phyloP scores from a whole-genome alignment of 331 rosid genomes.

The Cydonia oblonga region DNA sequence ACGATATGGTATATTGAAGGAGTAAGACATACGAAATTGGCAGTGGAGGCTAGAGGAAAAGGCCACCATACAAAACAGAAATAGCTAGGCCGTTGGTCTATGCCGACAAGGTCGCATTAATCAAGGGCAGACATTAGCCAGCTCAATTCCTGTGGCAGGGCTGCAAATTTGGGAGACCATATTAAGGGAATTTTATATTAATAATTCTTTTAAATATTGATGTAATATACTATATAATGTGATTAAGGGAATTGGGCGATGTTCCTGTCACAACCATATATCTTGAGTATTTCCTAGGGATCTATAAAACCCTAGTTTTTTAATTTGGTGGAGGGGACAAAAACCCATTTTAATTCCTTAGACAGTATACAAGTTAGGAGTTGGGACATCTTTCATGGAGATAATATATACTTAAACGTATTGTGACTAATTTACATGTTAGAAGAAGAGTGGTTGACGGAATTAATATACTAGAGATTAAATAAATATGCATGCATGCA shows the following conservation, averaged over 20 bases:
- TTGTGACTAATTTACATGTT: neutral
- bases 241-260: neutral
- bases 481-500: neutral
- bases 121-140: constrained; percentile 76
- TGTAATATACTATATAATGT: neutral
- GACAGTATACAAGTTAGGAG: constrained; percentile 1
- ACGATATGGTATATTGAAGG: neutral
- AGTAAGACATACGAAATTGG: neutral
- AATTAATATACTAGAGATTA: neutral
- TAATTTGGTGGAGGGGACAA: constrained; percentile 3
- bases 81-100: constrained; percentile 10
- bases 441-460: neutral
- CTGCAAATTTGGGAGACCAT: constrained; percentile 46
- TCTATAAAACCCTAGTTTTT: constrained; percentile 1
- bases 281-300: constrained; percentile 17
- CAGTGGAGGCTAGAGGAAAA: neutral
- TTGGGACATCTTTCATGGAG: neutral
- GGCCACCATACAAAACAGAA: constrained; percentile 20
- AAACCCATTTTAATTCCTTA: constrained; percentile 5
- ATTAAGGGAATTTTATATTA: neutral
- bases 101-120: constrained; percentile 51
- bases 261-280: constrained; percentile 27
- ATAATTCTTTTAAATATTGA: neutral
- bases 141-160: constrained; percentile 74
- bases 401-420: neutral